Conservation (phyloP, 441 rosid genomes). For the Dalechampia spathulata region DNA sequence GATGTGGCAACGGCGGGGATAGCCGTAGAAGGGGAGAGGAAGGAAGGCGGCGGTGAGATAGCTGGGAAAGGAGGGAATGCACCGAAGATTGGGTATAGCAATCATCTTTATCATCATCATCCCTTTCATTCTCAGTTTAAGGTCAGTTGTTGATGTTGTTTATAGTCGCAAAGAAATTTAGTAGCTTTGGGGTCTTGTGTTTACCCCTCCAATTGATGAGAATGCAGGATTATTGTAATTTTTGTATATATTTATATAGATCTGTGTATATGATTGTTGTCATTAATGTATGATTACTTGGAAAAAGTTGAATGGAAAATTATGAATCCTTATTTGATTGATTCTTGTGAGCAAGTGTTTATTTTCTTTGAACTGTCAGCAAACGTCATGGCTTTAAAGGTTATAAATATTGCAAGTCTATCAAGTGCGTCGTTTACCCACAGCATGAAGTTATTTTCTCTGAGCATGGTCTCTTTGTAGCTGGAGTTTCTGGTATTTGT, state of each 20-base stretch:
- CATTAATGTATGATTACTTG: conserved; percentile 6
- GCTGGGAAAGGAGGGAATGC: conserved; percentile 42
- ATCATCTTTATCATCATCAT: conserved; percentile 83
- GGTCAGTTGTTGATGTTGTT: conserved; percentile 75
- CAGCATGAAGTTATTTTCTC: neutral
- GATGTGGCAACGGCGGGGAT: conserved; percentile 35
- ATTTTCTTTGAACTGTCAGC: neutral
- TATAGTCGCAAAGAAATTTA: conserved; percentile 9
- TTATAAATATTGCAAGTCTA: neutral
- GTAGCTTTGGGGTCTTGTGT: conserved; percentile 24
- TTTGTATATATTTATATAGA: conserved; percentile 20
- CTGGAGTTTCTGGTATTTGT: neutral
- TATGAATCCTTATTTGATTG: neutral
- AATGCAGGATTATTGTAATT: conserved; percentile 25
- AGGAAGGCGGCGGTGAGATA: conserved; percentile 50
- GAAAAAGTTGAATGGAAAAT: conserved; percentile 18
- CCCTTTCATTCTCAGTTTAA: conserved; percentile 98
- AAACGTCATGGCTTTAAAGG: neutral
- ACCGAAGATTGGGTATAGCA: conserved; percentile 75
- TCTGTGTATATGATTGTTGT: no score
- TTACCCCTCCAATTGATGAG: conserved; percentile 18
- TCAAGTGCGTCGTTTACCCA: neutral
- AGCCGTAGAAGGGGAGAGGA: conserved; percentile 49
- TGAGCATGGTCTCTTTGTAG: neutral
- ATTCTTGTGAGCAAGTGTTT: neutral